Evolutionary conservation across 345 rosid species (phyloP).

Genomic region (Gossypioides kirkii): DNA sequence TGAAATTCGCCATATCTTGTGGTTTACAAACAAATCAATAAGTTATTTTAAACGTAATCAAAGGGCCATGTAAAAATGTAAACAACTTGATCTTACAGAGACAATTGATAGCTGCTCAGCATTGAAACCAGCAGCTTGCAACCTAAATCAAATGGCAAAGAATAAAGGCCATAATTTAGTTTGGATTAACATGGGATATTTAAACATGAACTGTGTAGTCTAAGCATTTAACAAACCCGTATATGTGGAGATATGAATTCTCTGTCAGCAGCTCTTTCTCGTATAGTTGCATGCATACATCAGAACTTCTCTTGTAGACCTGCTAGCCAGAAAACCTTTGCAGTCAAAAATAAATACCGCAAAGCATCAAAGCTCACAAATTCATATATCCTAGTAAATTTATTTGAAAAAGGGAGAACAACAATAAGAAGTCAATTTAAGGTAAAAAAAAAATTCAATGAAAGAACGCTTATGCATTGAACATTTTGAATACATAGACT

Average conservation of each 20-base stretch:
- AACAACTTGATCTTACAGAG: conserved; percentile 43
- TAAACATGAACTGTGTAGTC: neutral
- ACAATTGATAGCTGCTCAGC: conserved; percentile 82
- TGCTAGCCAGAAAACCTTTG: conserved; percentile 27
- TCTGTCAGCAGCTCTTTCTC: conserved; percentile 80
- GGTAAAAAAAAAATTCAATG: neutral
- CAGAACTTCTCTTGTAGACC: conserved; percentile 84
- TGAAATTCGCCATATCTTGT: neutral
- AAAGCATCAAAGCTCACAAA: neutral
- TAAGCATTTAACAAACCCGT: conserved; percentile 53
- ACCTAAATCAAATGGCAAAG: conserved; percentile 37
- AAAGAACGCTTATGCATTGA: neutral
- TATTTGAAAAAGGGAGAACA: neutral
- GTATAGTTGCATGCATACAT: conserved; percentile 71
- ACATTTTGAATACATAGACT: neutral
- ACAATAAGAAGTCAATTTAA: neutral
- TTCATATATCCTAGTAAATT: neutral
- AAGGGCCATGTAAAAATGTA: neutral
- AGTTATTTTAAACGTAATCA: neutral
- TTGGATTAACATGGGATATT: neutral
- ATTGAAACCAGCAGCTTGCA: conserved; percentile 52
- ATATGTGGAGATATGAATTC: conserved; percentile 63
- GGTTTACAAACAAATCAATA: neutral
- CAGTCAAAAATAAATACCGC: neutral
- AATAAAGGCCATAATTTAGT: conserved; percentile 20